Evolutionary conservation across 2,329 filamentous ascomycete species (phyloP).

Genomic region (Penicillium italicum): DNA sequence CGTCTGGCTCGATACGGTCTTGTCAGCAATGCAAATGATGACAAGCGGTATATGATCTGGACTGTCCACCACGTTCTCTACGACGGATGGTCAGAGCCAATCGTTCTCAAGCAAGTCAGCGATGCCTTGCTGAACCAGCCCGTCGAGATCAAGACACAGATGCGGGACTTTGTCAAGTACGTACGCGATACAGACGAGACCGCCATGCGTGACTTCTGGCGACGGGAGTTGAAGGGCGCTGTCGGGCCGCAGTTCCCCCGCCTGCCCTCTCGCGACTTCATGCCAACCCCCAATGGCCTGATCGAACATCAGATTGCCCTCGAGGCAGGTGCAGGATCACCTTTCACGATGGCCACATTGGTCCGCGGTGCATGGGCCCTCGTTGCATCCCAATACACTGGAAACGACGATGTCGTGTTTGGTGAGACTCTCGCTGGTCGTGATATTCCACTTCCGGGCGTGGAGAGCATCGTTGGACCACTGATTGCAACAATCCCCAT

Average conservation of each 20-base stretch:
- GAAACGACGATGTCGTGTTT: constrained; percentile 47
- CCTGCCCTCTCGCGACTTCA: constrained; percentile 47
- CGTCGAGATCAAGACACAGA: constrained; percentile 25
- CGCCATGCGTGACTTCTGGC: constrained; percentile 48
- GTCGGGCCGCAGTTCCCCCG: constrained; percentile 50
- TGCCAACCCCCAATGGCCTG: constrained; percentile 44
- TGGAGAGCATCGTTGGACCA: constrained; percentile 50
- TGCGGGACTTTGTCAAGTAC: constrained; percentile 51
- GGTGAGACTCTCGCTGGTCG: constrained; percentile 51
- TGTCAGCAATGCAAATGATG: constrained; percentile 22
- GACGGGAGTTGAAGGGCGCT: constrained; percentile 43
- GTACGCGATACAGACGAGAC: constrained; percentile 43
- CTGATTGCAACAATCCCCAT: constrained; percentile 50
- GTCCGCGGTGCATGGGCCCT: constrained; percentile 51
- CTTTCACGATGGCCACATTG: constrained; percentile 47
- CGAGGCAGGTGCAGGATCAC: constrained; percentile 19
- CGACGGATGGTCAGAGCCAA: constrained; percentile 47
- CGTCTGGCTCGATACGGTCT: constrained; percentile 38
- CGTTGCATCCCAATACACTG: constrained; percentile 45
- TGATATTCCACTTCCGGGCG: constrained; percentile 43
- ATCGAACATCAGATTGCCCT: constrained; percentile 44
- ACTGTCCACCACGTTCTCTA: constrained; percentile 53
- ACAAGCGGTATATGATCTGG: constrained; percentile 44
- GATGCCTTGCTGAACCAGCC: constrained; percentile 23
- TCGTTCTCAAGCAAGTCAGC: constrained; percentile 36